A percentile compares a stretch with the other conserved stretches of the same genome.
Evolutionary conservation across 2,329 filamentous ascomycete species (phyloP).

Genomic region (Fusarium torulosum): DNA sequence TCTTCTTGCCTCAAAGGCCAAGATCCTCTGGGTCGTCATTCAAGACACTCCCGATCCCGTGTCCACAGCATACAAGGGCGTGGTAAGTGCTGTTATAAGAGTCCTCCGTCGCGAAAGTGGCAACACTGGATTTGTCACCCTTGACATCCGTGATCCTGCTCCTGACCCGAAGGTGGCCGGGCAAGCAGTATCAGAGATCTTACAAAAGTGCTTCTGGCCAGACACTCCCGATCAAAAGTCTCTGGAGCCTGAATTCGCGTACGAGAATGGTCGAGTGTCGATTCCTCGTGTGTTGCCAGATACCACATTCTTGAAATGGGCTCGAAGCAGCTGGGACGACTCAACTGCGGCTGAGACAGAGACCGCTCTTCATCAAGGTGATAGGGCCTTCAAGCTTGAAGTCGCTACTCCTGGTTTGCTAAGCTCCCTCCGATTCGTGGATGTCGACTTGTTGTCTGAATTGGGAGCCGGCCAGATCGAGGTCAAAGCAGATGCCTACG

Average conservation of each 20-base stretch:
- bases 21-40: background rate
- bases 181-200: background rate
- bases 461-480: background rate
- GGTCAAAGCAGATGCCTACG: background rate
- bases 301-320: slow-evolving; percentile 11
- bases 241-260: slow-evolving; percentile 3
- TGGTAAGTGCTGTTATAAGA: background rate
- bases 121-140: background rate
- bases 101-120: slow-evolving; percentile 16
- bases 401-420: background rate
- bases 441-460: background rate
- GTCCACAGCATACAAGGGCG: slow-evolving; percentile 3
- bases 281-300: slow-evolving; percentile 12
- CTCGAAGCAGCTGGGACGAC: slow-evolving; percentile 1
- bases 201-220: slow-evolving; percentile 1
- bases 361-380: slow-evolving; percentile 1
- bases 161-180: fast-evolving
- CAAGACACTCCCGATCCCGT: background rate
- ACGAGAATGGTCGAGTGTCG: background rate
- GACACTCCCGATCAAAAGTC: background rate
- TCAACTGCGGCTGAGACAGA: background rate
- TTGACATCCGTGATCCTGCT: slow-evolving; percentile 4
- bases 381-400: background rate
- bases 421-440: slow-evolving; percentile 2
- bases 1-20: slow-evolving; percentile 6